Evolutionary conservation across 495 filamentous ascomycete species (phyloP).

Genomic region (Daldinia decipiens): DNA sequence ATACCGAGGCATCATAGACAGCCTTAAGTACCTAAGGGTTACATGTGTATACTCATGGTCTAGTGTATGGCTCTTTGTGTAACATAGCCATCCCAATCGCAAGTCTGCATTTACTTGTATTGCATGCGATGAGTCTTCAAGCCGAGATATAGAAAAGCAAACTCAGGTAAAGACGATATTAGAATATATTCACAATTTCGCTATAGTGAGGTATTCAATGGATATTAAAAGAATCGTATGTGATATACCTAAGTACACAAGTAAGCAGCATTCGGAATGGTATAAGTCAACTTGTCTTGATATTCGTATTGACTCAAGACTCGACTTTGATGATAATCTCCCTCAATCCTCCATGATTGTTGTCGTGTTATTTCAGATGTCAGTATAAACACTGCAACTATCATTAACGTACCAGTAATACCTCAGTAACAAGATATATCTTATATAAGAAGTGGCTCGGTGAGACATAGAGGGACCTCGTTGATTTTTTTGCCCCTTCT

Average conservation of each 20-base stretch:
- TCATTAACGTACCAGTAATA: not conserved
- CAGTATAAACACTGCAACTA: not conserved
- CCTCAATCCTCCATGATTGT: not conserved
- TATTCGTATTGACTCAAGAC: not conserved
- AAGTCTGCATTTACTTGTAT: too few species aligned
- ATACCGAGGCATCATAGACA: not conserved
- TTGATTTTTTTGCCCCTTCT: not conserved
- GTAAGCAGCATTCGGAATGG: not conserved
- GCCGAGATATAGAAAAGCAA: not conserved
- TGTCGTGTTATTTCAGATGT: not conserved
- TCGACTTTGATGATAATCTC: not conserved
- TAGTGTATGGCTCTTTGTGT: not conserved
- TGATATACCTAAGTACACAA: not conserved
- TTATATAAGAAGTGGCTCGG: not conserved
- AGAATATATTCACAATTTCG: not conserved
- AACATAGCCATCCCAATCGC: not conserved
- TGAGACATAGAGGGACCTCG: not conserved
- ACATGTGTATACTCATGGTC: not conserved
- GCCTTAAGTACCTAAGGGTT: not conserved
- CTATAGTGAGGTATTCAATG: not conserved
- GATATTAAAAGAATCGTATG: conserved; percentile 1
- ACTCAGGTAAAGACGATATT: not conserved
- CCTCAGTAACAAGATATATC: not conserved
- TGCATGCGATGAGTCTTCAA: not conserved
- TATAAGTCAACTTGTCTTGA: not conserved